Evolutionary conservation across 345 rosid genomes (phyloP).

Genomic region (Pistacia integerrima): DNA sequence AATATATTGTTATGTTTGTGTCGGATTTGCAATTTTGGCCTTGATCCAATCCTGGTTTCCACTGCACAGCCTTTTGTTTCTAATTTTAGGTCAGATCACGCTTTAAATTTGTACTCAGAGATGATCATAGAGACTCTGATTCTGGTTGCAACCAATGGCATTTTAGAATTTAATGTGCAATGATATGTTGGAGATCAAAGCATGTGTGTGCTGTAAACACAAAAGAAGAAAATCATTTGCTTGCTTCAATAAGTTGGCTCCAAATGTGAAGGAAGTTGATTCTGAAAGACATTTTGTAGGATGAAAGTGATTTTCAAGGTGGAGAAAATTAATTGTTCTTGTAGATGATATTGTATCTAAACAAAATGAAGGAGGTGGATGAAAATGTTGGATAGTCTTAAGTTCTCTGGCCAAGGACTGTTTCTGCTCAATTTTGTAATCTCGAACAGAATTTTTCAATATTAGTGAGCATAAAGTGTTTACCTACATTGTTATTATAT

Average conservation of each 20-base stretch:
- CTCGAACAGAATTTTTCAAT: not conserved
- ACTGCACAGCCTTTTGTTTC: not conserved
- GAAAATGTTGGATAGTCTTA: too few relatives aligned
- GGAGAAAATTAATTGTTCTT: not conserved
- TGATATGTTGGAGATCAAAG: not conserved
- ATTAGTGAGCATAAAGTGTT: not conserved
- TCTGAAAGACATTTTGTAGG: not conserved
- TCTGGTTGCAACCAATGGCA: not conserved
- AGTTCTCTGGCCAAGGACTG: too few relatives aligned
- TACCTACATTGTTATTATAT: too few relatives aligned
- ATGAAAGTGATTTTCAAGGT: not conserved
- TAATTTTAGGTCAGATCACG: not conserved
- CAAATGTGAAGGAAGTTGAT: not conserved
- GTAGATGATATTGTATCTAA: not conserved
- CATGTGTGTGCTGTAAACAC: not conserved
- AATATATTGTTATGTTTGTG: not conserved
- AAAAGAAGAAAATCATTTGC: not conserved
- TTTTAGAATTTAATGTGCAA: conserved; percentile 3
- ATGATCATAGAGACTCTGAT: not conserved
- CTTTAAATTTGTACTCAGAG: not conserved
- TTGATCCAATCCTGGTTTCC: not conserved
- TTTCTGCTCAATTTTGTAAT: too few relatives aligned
- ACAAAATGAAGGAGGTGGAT: not conserved
- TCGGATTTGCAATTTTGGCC: not conserved
- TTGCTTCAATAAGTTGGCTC: not conserved